phyloP scores from a whole-genome alignment of 208 protist genomes.

The Leishmania martiniquensis region DNA sequence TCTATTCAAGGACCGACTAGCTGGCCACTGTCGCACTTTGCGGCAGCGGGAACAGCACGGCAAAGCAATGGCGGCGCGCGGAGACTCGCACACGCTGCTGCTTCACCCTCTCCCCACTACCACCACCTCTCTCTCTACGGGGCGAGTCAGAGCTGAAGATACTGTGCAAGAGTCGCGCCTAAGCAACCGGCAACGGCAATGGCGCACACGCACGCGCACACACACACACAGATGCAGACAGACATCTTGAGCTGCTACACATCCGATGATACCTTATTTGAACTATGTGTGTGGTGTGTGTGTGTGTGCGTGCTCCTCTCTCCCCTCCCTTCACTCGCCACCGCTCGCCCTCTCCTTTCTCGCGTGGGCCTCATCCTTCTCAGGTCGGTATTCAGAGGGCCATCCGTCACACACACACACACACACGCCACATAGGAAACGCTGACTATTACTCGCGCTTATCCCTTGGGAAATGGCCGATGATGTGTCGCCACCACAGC shows the following conservation, averaged over 20 bases:
- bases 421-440: no score
- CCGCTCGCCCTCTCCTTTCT: not conserved
- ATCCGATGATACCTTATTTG: not conserved
- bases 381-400: no score
- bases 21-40: not conserved
- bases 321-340: no score
- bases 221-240: not conserved
- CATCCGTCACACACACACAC: not conserved
- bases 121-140: not conserved
- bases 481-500: not conserved
- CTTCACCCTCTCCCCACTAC: not conserved
- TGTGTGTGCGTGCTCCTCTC: not conserved
- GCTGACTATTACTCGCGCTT: no score
- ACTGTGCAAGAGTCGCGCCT: not conserved
- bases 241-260: not conserved
- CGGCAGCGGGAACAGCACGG: not conserved
- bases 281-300: no score
- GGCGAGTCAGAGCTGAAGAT: not conserved
- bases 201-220: not conserved
- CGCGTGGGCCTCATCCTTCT: not conserved
- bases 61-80: not conserved
- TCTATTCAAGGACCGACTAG: not conserved
- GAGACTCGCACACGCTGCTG: not conserved
- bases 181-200: no score
- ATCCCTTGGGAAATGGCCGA: not conserved